These are phyloP conservation scores for Luzula sylvatica DNA, from an alignment of 176 grass and related monocot genomes.

Conservation along the genomic window DNA sequence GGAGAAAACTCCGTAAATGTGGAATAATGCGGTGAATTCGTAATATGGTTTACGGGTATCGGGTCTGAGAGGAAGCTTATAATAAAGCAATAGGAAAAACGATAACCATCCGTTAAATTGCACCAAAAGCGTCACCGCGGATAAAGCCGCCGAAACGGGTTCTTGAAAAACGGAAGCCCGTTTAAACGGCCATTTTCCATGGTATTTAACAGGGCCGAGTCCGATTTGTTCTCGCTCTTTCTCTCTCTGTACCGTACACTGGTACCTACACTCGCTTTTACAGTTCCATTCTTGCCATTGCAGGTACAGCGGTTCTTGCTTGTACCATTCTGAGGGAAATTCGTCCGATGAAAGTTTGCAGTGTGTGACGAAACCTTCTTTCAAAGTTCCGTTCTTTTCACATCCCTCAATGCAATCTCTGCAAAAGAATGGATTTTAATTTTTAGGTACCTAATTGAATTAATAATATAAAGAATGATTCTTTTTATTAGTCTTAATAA, in stretches of 20 bases:
- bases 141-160: slow-evolving; percentile 64
- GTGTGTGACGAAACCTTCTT: slow-evolving; percentile 46
- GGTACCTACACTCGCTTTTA: slow-evolving; percentile 78
- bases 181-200: slow-evolving; percentile 85
- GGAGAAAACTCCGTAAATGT: slow-evolving; percentile 65
- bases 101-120: slow-evolving; percentile 93
- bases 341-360: slow-evolving; percentile 36
- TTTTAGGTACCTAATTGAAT: neutral
- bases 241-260: slow-evolving; percentile 84
- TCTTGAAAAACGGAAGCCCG: slow-evolving; percentile 82
- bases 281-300: slow-evolving; percentile 97
- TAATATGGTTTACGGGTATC: slow-evolving; percentile 64
- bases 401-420: slow-evolving; percentile 59
- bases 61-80: slow-evolving; percentile 67
- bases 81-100: slow-evolving; percentile 69
- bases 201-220: slow-evolving; percentile 64
- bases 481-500: neutral
- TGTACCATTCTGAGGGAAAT: slow-evolving; percentile 56
- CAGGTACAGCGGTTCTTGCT: slow-evolving; percentile 69
- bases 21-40: slow-evolving; percentile 79
- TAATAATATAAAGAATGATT: neutral
- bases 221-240: slow-evolving; percentile 52
- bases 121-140: slow-evolving; percentile 66
- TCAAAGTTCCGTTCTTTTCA: slow-evolving; percentile 49
- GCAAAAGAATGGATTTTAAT: neutral